Evolutionary conservation across 2,329 filamentous ascomycete species (phyloP), one percentile per base, ranked within the genome.

Genomic region (Helicocarpus griseus): DNA sequence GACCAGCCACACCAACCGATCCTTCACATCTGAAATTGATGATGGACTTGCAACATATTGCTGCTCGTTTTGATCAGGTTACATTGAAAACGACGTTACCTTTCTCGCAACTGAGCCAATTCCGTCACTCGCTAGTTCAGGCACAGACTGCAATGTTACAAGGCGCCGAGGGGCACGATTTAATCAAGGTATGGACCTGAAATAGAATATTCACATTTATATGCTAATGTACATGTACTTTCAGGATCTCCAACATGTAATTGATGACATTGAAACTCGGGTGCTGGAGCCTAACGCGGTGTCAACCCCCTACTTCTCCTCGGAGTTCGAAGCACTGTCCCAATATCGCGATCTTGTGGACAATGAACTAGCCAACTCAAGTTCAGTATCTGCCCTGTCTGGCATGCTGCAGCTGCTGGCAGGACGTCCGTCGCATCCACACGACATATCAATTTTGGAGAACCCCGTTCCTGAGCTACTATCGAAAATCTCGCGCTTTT

Each of bases 1-100:
- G 86, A 49, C 87, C 89, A 29, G 62, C 61, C 9, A 78, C 76
- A 3, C 71, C 78, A 40, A 58, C 61, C 14, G 65, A 63, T 24
- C 58, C 63, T 49, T 54, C 57, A 5, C 66, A 70, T 51, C 53
- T 71, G 39, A 53, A 58, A 43, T 66, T 60, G 21, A 53, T 70
- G 44, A 56, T 69, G 35, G 64, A 70, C 14, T 52, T 72, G 28
- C 67, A 71, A 52, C 53, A 57, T 2, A 60, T 67, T 29, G 65
- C 65, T n/a, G 61, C 61, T 3, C 61, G 66, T 2, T 71, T 71
- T 43, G 66, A 68, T 28, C 60, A 61, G 9, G 56, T 69, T 51
- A 64, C 65, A 38, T 61, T 68, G 29, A 65, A 66, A 44, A 67
- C 68, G 8, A 62, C 62, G 8, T 57, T 71, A 21, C 62, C 67